Conservation (phyloP, 176 grass and related monocot species). For the Carex scoparia region DNA sequence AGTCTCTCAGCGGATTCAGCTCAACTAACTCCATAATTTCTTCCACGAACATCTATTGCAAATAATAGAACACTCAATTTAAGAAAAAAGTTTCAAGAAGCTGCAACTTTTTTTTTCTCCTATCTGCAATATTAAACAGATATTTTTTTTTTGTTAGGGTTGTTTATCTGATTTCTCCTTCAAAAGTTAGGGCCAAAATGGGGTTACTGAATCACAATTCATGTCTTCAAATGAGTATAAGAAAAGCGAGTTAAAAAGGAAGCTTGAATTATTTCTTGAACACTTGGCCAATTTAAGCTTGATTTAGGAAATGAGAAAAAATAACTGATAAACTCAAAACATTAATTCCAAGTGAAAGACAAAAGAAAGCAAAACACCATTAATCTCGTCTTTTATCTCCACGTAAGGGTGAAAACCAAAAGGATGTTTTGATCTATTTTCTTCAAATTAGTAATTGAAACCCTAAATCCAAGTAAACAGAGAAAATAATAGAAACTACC, state of each 20-base stretch:
- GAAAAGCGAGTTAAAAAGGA: background rate
- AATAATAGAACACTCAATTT: background rate
- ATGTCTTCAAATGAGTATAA: background rate
- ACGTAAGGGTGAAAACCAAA: background rate
- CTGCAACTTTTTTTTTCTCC: background rate
- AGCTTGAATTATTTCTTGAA: background rate
- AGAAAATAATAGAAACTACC: conserved; percentile 23
- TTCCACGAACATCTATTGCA: conserved; percentile 76
- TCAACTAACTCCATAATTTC: conserved; percentile 91
- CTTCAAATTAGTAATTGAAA: background rate
- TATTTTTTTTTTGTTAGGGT: background rate
- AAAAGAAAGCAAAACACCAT: background rate
- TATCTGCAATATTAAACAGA: background rate
- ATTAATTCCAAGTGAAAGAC: background rate
- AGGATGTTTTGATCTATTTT: background rate
- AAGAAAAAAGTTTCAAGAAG: background rate
- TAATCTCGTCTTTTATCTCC: background rate
- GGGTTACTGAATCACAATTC: background rate
- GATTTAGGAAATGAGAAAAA: background rate
- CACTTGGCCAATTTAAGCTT: background rate
- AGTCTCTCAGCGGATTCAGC: conserved; percentile 59
- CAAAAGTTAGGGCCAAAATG: background rate
- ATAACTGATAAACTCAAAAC: background rate
- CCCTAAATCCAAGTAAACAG: background rate
- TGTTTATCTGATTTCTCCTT: background rate